Percentiles rank a stretch among this genome's conserved stretches.
These are phyloP conservation scores for Camellia japonica DNA, from an alignment of 148 eudicot species.

Conservation along the genomic window DNA sequence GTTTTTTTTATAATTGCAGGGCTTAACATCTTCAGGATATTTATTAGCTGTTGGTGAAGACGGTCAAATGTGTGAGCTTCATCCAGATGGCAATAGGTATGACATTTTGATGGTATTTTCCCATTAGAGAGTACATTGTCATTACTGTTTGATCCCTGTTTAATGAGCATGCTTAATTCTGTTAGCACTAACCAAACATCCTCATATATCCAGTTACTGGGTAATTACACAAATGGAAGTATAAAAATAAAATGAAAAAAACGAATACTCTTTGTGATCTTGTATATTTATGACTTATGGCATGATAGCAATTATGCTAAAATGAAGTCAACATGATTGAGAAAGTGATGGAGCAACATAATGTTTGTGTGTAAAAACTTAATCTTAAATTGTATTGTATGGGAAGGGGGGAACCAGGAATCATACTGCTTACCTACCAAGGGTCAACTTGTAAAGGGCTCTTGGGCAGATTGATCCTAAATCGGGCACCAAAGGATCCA, in stretches of 20 bases:
- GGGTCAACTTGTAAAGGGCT: no score
- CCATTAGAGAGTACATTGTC: not conserved
- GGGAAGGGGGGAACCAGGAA: not conserved
- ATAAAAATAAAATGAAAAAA: no score
- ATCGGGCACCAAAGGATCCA: not conserved
- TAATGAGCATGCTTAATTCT: not conserved
- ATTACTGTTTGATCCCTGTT: not conserved
- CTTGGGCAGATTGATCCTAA: not conserved
- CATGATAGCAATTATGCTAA: no score
- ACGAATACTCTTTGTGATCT: not conserved
- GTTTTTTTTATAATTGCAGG: conserved; percentile 34
- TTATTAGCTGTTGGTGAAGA: conserved; percentile 62
- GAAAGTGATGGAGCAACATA: not conserved
- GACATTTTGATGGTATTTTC: not conserved
- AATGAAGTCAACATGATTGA: not conserved
- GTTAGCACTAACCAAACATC: not conserved
- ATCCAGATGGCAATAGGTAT: conserved; percentile 96
- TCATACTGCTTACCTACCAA: no score
- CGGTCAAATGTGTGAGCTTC: conserved; percentile 80
- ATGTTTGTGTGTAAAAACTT: not conserved
- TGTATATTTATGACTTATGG: no score
- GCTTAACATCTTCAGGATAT: conserved; percentile 76
- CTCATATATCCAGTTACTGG: not conserved
- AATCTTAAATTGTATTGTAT: not conserved
- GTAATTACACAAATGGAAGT: not conserved